Base-by-base conservation (phyloP, 345 rosid species). In the Murraya paniculata region DNA sequence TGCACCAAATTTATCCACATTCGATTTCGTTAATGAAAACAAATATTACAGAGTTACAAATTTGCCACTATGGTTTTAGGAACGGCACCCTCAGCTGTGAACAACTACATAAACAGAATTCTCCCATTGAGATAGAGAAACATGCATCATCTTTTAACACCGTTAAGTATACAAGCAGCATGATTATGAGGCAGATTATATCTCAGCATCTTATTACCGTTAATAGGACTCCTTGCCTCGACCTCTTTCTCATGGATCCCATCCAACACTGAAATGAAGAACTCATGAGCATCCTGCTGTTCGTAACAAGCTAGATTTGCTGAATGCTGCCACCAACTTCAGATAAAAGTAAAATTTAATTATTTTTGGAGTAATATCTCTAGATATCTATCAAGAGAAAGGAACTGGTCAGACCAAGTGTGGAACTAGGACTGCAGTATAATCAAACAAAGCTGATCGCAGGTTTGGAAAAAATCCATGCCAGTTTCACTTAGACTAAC, bases 251-350 rank as follows among this genome's bases (percentile, higher is more conserved):
- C 97, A 87, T 95, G 99, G 80, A 95, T 93, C 71, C 90, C 88
- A 81, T 93, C 92, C 73, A 95, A 86, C 77, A 93, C 80, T 13
- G 99, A 95, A 74, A 95, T 95, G 84, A 93, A 92, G 85, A 95
- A 95, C 83, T 95, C 99, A 64, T 95, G 98, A 28, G 99, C 95
- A 87, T 95, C 99, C 77, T 93, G 98, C 90, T 95, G 94, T 74
- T 89, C 90, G 68, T 92, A 95, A 68, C 94, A 88, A 56, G 98
- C 98, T 84, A 91, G 83, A 88, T 89, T 87, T 11, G 89, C 83
- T 35, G 97, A 89, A 81, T 93, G 97, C 87, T 88, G 89, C 99
- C 99, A 95, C 99, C 99, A 95, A 87, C 99, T 95, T 86, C 86
- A 86, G 38, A 62, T 70, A 84, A 68, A 84, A 64, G 80, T 56